Conservation (phyloP, 352 stramenopile genomes). For the Thalassiosira mediterranea region DNA sequence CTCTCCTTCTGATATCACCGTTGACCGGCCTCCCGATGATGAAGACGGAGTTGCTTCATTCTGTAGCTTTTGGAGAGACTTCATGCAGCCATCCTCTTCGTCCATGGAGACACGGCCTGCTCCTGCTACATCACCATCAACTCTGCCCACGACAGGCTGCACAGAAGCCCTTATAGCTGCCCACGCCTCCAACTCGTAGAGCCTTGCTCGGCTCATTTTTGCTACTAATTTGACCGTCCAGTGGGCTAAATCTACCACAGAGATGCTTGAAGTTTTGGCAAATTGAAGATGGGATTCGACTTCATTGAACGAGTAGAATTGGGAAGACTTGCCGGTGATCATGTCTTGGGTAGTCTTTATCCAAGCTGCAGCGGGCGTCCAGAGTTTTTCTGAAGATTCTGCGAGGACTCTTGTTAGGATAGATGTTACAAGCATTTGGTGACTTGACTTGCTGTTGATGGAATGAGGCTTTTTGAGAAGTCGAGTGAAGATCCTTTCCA, state of each 20-base stretch:
- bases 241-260: constrained; percentile 51
- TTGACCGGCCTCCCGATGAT: background rate
- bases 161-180: constrained; percentile 53
- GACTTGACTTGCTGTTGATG: background rate
- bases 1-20: background rate
- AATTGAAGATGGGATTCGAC: constrained; percentile 52
- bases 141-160: constrained; percentile 25
- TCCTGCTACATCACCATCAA: background rate
- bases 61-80: constrained; percentile 45
- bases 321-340: constrained; percentile 22
- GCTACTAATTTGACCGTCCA: constrained; percentile 38
- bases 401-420: constrained; percentile 29
- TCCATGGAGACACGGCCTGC: background rate
- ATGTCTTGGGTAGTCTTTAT: constrained; percentile 44
- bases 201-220: constrained; percentile 54
- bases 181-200: constrained; percentile 58
- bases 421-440: constrained; percentile 16
- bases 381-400: constrained; percentile 33
- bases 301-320: constrained; percentile 56
- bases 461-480: constrained; percentile 22
- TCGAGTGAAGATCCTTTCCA: constrained; percentile 15
- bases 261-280: constrained; percentile 34
- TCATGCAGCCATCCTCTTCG: constrained; percentile 47
- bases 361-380: constrained; percentile 38
- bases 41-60: constrained; percentile 29